A percentile compares a stretch with the other conserved stretches of the same genome.
These are phyloP conservation scores for Podospora comata DNA, from an alignment of 495 filamentous ascomycete species.

Conservation along the genomic window DNA sequence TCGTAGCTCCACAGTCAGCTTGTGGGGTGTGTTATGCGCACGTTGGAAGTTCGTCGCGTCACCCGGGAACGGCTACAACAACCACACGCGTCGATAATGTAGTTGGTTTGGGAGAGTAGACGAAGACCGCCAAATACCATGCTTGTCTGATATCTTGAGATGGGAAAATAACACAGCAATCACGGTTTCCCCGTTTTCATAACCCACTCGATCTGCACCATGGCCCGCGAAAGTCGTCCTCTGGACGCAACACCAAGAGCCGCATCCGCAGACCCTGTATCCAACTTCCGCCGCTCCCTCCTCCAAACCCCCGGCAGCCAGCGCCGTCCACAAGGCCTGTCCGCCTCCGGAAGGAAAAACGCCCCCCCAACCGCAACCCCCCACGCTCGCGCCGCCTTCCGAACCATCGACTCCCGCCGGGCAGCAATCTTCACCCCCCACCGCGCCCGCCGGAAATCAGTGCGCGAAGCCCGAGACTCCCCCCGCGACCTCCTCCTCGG, in stretches of 20 bases:
- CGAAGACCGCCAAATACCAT: neutral
- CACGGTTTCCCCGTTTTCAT: neutral
- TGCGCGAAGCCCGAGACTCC: constrained; percentile 68
- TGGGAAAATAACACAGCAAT: neutral
- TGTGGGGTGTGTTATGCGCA: neutral
- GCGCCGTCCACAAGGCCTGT: constrained; percentile 26
- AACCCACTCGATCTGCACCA: neutral
- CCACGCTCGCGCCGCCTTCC: constrained; percentile 61
- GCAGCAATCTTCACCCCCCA: constrained; percentile 68
- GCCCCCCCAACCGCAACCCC: constrained; percentile 52
- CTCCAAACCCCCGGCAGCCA: constrained; percentile 30
- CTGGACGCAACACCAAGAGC: constrained; percentile 36
- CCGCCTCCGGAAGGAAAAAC: constrained; percentile 38
- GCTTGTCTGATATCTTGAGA: neutral
- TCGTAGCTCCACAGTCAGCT: neutral
- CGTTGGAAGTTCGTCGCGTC: neutral
- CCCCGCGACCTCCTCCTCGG: constrained; percentile 67
- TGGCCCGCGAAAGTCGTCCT: constrained; percentile 30
- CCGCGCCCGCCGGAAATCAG: constrained; percentile 63
- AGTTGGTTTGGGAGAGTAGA: neutral
- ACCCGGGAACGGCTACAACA: neutral
- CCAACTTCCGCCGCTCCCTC: constrained; percentile 29
- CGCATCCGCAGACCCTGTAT: constrained; percentile 29
- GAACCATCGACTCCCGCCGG: constrained; percentile 66
- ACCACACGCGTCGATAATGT: neutral